A percentile compares a stretch with the other conserved stretches of the same genome.
These are phyloP conservation scores for Rhizopogon roseolus DNA, from an alignment of 768 basidiomycete species.

Conservation along the genomic window DNA sequence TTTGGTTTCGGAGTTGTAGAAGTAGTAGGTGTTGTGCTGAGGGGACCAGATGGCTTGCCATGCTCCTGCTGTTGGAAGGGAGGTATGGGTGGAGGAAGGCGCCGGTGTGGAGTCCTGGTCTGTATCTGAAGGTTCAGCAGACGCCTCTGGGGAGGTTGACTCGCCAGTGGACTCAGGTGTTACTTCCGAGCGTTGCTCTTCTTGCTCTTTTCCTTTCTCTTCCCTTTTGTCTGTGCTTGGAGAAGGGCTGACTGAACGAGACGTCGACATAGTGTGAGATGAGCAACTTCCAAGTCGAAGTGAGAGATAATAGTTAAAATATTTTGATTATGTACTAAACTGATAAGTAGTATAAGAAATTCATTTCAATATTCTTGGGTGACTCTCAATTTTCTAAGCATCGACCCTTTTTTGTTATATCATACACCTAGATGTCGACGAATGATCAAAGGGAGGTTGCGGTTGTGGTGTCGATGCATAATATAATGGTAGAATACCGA, in stretches of 20 bases:
- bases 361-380: no score
- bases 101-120: background rate
- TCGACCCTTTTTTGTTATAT: no score
- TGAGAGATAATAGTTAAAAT: background rate
- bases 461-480: no score
- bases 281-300: background rate
- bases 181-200: background rate
- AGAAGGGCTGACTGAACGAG: slow-evolving; percentile 13
- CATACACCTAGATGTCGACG: no score
- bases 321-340: slow-evolving; percentile 1
- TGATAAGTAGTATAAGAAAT: no score
- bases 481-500: no score
- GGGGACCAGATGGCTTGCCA: slow-evolving; percentile 86
- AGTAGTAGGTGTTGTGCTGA: slow-evolving; percentile 79
- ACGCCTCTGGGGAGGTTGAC: slow-evolving; percentile 2
- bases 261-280: background rate
- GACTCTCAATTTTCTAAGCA: no score
- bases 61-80: slow-evolving; percentile 25
- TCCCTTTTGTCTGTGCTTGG: background rate
- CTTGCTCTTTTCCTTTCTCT: background rate
- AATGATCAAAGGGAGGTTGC: no score
- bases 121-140: slow-evolving; percentile 4
- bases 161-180: slow-evolving; percentile 1
- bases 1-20: slow-evolving; percentile 69
- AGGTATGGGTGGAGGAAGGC: slow-evolving; percentile 5